A percentile compares a stretch with the other conserved stretches of the same genome.
Conservation (phyloP, 192 early-diverging fungal genomes). For the Mortierella hygrophila region DNA sequence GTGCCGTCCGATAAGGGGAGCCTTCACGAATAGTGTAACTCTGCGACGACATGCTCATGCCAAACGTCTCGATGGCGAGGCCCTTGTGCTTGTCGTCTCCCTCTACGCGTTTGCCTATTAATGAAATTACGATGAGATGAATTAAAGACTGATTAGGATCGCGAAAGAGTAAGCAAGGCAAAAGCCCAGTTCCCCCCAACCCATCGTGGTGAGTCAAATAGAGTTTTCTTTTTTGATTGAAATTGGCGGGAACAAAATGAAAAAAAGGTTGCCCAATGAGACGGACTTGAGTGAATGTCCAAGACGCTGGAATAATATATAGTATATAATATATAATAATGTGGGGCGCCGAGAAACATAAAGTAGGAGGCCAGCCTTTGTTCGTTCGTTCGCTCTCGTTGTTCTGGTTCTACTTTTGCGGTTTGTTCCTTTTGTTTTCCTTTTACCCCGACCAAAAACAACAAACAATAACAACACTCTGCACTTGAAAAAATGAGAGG, state of each 20-base stretch:
- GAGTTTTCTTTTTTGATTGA: neutral
- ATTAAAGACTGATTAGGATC: neutral
- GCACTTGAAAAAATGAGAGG: neutral
- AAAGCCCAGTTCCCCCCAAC: neutral
- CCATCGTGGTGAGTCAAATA: neutral
- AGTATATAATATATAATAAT: neutral
- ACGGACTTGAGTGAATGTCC: neutral
- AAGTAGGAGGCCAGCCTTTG: neutral
- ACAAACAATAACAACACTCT: neutral
- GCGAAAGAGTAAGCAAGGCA: neutral
- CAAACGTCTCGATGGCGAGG: conserved; percentile 50
- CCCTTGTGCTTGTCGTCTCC: conserved; percentile 55
- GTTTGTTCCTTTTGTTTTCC: neutral
- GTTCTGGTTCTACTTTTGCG: neutral
- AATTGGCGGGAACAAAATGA: conserved; percentile 10
- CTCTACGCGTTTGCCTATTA: conserved; percentile 51
- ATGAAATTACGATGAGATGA: neutral
- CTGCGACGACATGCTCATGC: conserved; percentile 42
- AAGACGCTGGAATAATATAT: neutral
- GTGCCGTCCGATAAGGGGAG: conserved; percentile 35
- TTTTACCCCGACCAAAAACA: neutral
- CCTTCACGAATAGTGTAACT: conserved; percentile 53
- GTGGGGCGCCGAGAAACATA: neutral
- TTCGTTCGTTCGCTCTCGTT: neutral
- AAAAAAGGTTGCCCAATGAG: neutral